phyloP scores from a whole-genome alignment of 177 flowering plant genomes.

The Tripterygium wilfordii region DNA sequence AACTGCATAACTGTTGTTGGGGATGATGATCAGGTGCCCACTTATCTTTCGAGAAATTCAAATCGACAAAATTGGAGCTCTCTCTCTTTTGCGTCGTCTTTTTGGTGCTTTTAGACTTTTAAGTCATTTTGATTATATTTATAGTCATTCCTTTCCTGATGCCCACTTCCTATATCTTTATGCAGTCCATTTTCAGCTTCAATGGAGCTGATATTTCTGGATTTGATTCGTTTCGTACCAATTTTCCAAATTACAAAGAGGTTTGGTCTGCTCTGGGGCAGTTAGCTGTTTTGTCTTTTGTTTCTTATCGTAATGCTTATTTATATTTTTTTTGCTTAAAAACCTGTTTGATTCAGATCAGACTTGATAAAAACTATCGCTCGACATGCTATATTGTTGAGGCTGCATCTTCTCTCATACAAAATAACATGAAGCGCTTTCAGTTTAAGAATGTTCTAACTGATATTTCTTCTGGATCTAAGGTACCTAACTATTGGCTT shows the following conservation, averaged over 20 bases:
- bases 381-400: conserved; percentile 90
- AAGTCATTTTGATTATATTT: no score
- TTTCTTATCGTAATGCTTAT: background rate
- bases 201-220: conserved; percentile 91
- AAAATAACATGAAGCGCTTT: conserved; percentile 61
- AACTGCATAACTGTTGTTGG: conserved; percentile 81
- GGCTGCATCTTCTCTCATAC: conserved; percentile 86
- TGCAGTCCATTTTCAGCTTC: conserved; percentile 97
- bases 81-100: background rate
- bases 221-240: conserved; percentile 82
- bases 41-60: background rate
- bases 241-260: conserved; percentile 79
- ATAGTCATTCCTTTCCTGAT: no score
- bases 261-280: conserved; percentile 22
- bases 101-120: background rate
- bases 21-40: conserved; percentile 92
- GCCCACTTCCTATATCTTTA: conserved; percentile 9
- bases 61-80: background rate
- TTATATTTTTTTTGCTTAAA: background rate
- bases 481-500: conserved; percentile 33
- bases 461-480: conserved; percentile 74
- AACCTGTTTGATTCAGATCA: conserved; percentile 45
- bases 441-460: conserved; percentile 56
- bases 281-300: background rate
- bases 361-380: conserved; percentile 78